Conservation (phyloP, 352 stramenopile genomes). For the Phytophthora sansomeana region DNA sequence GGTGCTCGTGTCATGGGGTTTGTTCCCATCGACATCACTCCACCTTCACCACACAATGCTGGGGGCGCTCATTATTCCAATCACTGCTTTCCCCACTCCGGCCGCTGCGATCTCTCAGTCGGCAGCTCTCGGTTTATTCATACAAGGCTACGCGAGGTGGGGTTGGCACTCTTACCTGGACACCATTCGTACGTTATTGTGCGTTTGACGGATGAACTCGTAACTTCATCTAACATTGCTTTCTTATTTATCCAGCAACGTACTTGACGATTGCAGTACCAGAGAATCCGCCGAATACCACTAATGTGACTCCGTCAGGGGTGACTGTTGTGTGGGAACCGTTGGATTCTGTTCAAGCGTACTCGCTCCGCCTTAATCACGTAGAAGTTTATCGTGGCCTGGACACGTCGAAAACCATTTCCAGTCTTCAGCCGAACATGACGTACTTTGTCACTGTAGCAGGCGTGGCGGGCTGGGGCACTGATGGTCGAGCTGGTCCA, state of each 20-base stretch:
- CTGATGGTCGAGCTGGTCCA: constrained; percentile 59
- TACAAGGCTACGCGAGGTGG: constrained; percentile 82
- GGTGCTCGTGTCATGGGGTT: constrained; percentile 50
- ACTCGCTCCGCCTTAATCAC: constrained; percentile 78
- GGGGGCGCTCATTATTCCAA: constrained; percentile 63
- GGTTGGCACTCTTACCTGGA: constrained; percentile 78
- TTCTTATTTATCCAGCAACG: constrained; percentile 49
- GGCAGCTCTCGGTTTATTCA: constrained; percentile 59
- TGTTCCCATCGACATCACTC: constrained; percentile 70
- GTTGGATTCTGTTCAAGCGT: constrained; percentile 61
- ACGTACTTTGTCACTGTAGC: constrained; percentile 83
- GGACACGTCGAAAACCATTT: constrained; percentile 46
- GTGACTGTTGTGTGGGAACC: constrained; percentile 62
- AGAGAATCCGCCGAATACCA: constrained; percentile 29
- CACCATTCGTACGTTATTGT: constrained; percentile 56
- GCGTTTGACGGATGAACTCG: background rate
- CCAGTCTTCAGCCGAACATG: constrained; percentile 60
- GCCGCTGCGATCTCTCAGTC: constrained; percentile 66
- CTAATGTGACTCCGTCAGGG: constrained; percentile 50
- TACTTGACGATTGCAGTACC: constrained; percentile 66
- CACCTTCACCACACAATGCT: constrained; percentile 85
- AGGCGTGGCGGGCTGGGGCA: constrained; percentile 69
- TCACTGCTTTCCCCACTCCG: constrained; percentile 72
- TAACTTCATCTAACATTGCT: background rate
- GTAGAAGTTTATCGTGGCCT: constrained; percentile 78